Evolutionary conservation across 2,329 filamentous ascomycete genomes (phyloP).

Genomic region (Colletotrichum neosansevieriae): DNA sequence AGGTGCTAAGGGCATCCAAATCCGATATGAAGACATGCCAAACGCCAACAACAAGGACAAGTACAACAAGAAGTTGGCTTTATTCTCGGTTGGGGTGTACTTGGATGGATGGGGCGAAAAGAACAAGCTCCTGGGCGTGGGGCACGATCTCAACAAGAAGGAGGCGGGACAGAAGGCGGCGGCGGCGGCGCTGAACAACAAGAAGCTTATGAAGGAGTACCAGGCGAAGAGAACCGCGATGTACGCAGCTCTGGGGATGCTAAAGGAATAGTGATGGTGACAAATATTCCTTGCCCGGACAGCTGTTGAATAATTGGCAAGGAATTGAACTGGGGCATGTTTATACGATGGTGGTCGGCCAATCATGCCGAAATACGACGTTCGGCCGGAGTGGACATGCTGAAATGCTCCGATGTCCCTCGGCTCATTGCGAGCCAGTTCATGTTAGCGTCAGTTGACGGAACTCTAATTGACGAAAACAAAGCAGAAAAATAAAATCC

Average conservation of each 20-base stretch:
- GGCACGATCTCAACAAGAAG: conserved; percentile 74
- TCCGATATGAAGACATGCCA: conserved; percentile 72
- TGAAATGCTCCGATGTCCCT: conserved; percentile 17
- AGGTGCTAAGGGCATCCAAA: conserved; percentile 66
- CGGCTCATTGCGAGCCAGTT: conserved; percentile 16
- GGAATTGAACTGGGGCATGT: not conserved
- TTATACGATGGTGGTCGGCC: not conserved
- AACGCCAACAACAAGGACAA: conserved; percentile 59
- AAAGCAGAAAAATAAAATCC: not conserved
- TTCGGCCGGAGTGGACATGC: conserved; percentile 3
- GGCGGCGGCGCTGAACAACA: conserved; percentile 71
- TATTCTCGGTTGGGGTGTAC: conserved; percentile 74
- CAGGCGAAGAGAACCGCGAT: conserved; percentile 61
- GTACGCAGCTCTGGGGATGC: conserved; percentile 42
- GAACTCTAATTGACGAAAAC: conserved; percentile 24
- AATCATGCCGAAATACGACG: conserved; percentile 23
- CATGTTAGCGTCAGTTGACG: conserved; percentile 18
- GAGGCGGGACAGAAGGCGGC: conserved; percentile 79
- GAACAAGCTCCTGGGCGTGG: conserved; percentile 71
- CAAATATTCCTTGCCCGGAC: no score
- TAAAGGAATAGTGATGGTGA: no score
- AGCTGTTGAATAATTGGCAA: no score
- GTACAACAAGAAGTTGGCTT: conserved; percentile 64
- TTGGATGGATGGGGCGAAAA: conserved; percentile 77
- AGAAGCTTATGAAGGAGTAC: conserved; percentile 69